Conservation (phyloP, 306 rosid genomes). For the Betula pendula region DNA sequence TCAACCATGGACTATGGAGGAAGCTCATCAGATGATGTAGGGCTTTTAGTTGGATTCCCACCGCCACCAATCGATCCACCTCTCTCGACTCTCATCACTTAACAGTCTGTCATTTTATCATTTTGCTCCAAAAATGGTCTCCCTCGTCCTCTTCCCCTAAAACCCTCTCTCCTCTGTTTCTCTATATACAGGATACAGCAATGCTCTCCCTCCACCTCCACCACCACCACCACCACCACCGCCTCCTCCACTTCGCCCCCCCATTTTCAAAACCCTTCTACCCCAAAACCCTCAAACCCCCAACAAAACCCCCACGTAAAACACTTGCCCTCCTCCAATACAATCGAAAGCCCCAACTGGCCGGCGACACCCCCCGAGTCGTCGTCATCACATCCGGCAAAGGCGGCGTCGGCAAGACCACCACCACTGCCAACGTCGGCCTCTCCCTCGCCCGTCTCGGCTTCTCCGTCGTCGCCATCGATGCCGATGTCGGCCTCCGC, state of each 20-base stretch:
- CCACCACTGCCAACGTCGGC: slow-evolving; percentile 91
- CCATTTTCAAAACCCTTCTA: slow-evolving; percentile 15
- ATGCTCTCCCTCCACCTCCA: slow-evolving; percentile 57
- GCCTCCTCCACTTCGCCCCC: slow-evolving; percentile 20
- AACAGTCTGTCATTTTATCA: too few species aligned
- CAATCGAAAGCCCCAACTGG: slow-evolving; percentile 84
- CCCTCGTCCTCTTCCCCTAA: not conserved
- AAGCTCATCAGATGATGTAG: not conserved
- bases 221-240: slow-evolving; percentile 29
- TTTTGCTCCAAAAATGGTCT: slow-evolving; percentile 1
- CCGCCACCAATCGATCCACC: too few species aligned
- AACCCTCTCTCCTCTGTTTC: not conserved
- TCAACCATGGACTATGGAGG: too few species aligned
- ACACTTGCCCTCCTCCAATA: slow-evolving; percentile 68
- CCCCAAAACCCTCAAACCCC: slow-evolving; percentile 46
- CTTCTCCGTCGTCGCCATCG: slow-evolving; percentile 95
- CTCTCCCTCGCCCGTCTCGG: slow-evolving; percentile 93
- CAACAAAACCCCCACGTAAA: slow-evolving; percentile 13
- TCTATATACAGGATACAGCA: not conserved
- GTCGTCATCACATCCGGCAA: slow-evolving; percentile 92
- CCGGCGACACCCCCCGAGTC: slow-evolving; percentile 92
- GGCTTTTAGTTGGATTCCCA: too few species aligned
- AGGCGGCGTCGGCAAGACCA: slow-evolving; percentile 94
- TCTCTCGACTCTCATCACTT: too few species aligned
- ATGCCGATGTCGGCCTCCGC: slow-evolving; percentile 94